These are phyloP conservation scores for Spergularia bocconei DNA, from an alignment of 148 eudicot genomes.

Conservation along the genomic window DNA sequence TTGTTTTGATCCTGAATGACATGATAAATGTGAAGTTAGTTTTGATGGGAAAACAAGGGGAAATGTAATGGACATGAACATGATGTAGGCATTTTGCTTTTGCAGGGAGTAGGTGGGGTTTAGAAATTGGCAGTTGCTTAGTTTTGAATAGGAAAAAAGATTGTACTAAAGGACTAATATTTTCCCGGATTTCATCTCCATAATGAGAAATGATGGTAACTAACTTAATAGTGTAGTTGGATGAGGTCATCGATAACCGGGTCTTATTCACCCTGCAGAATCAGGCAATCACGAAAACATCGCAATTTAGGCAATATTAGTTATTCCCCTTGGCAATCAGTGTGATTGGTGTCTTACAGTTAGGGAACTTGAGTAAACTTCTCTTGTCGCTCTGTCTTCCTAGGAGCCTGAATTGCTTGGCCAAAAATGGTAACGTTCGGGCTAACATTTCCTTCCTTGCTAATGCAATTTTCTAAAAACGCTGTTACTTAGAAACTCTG, in stretches of 20 bases:
- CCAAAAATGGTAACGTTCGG: not conserved
- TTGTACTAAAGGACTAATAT: not conserved
- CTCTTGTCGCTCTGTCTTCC: not conserved
- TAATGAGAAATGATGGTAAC: not conserved
- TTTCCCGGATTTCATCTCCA: not conserved
- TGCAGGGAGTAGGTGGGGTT: conserved; percentile 11
- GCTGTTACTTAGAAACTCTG: not conserved
- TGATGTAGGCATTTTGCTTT: conserved; percentile 13
- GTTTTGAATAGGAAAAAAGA: conserved; percentile 1
- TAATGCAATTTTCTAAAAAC: not conserved
- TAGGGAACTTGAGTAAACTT: not conserved
- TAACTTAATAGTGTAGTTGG: not conserved
- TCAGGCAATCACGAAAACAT: not conserved
- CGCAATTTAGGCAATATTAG: not conserved
- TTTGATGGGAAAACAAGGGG: not conserved
- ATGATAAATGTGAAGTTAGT: conserved; percentile 5
- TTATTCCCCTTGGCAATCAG: not conserved
- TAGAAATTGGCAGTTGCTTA: conserved; percentile 3
- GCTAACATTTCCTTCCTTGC: not conserved
- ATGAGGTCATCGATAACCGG: not conserved
- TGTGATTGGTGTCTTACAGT: not conserved
- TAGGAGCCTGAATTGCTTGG: not conserved
- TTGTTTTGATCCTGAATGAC: not conserved
- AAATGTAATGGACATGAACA: conserved; percentile 14
- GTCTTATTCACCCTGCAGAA: not conserved